Percentiles rank a stretch among this genome's conserved stretches.
phyloP scores from a whole-genome alignment of 129 eudicot species.

The Chrysanthemum makinoi region DNA sequence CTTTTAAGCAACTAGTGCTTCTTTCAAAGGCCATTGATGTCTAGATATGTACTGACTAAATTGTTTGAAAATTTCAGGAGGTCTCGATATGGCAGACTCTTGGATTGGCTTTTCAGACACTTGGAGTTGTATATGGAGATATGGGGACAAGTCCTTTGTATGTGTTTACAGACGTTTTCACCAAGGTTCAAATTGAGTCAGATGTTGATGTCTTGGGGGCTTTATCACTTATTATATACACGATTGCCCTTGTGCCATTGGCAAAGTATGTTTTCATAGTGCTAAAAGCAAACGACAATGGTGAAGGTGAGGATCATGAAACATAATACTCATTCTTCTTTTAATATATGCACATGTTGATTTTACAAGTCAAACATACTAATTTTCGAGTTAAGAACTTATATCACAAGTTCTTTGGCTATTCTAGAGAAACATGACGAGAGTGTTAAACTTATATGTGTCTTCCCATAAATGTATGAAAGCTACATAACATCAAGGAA shows the following conservation, averaged over 20 bases:
- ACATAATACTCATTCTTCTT: slow-evolving; percentile 2
- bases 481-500: background rate
- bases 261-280: slow-evolving; percentile 82
- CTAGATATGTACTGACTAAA: background rate
- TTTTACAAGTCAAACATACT: slow-evolving; percentile 2
- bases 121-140: slow-evolving; percentile 98
- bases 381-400: background rate
- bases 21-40: background rate
- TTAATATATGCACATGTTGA: background rate
- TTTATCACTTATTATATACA: slow-evolving; percentile 77
- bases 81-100: slow-evolving; percentile 66
- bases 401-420: background rate
- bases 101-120: slow-evolving; percentile 90
- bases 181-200: slow-evolving; percentile 75
- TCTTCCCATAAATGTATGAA: background rate
- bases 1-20: background rate
- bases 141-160: slow-evolving; percentile 97
- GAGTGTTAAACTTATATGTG: background rate
- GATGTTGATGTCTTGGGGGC: slow-evolving; percentile 88
- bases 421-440: background rate
- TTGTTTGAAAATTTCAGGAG: slow-evolving; percentile 51
- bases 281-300: slow-evolving; percentile 91
- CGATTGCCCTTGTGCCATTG: slow-evolving; percentile 90
- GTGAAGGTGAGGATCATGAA: slow-evolving; percentile 64
- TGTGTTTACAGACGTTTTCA: slow-evolving; percentile 87